Percentiles rank a stretch among this genome's conserved stretches.
Conservation (phyloP, 1,284 basidiomycete species). For the Porogramme epimiltina region DNA sequence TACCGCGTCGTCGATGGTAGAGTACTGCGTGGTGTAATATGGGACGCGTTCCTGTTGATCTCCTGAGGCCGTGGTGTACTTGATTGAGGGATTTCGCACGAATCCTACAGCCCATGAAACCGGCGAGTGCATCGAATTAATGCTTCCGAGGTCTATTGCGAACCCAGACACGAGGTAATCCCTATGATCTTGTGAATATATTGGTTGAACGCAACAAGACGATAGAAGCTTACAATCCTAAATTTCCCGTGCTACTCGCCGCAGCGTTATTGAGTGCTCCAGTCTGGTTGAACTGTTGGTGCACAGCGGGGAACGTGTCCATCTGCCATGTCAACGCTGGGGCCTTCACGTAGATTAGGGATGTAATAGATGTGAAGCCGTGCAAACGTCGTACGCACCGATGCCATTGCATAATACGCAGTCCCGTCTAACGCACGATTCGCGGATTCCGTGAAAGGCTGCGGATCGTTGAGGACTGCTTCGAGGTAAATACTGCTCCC, state of each 20-base stretch:
- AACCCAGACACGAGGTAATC: conserved; percentile 21
- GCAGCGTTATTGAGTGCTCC: conserved; percentile 14
- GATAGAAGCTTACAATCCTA: not conserved
- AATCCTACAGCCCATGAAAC: conserved; percentile 28
- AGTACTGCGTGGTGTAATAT: conserved; percentile 27
- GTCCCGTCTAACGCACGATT: conserved; percentile 25
- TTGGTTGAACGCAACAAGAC: not conserved
- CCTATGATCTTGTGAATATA: not conserved
- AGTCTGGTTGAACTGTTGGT: conserved; percentile 10
- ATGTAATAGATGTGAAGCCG: not conserved
- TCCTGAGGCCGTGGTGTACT: conserved; percentile 19
- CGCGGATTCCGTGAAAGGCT: conserved; percentile 13
- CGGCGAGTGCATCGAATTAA: conserved; percentile 19
- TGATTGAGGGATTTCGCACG: conserved; percentile 25
- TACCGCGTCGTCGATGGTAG: conserved; percentile 17
- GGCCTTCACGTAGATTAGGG: conserved; percentile 3
- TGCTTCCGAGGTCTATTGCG: conserved; percentile 25
- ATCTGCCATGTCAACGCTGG: conserved; percentile 20
- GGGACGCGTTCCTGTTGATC: conserved; percentile 27
- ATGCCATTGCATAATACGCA: conserved; percentile 23
- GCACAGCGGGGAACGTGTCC: conserved; percentile 1
- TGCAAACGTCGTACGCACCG: conserved; percentile 1
- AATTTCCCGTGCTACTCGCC: not conserved
- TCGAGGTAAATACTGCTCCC: conserved; percentile 19
- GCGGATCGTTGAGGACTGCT: conserved; percentile 12